These are phyloP conservation scores for Arbutus unedo DNA, from an alignment of 148 eudicot species.

Conservation along the genomic window DNA sequence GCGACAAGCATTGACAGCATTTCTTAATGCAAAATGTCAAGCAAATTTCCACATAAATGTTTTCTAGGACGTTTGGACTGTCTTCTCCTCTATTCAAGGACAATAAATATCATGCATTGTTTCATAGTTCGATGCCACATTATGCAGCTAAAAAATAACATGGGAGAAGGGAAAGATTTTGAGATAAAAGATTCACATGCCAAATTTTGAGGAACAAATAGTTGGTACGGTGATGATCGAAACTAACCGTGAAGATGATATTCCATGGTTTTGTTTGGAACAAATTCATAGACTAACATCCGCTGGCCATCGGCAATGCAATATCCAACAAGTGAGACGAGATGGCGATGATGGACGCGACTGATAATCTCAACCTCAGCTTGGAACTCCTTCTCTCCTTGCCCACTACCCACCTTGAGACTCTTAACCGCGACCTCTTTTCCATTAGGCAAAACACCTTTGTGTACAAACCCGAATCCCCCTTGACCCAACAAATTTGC, in stretches of 20 bases:
- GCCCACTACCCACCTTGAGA: constrained; percentile 47
- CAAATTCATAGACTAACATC: constrained; percentile 52
- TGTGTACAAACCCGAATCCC: constrained; percentile 46
- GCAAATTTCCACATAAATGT: too few species aligned
- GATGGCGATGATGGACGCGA: constrained; percentile 56
- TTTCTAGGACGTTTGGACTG: too few species aligned
- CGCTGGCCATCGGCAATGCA: constrained; percentile 39
- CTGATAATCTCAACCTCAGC: constrained; percentile 58
- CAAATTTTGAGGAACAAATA: constrained; percentile 14
- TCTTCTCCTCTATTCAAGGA: too few species aligned
- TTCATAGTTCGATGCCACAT: too few species aligned
- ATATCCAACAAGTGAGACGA: constrained; percentile 58
- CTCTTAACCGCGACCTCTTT: constrained; percentile 48
- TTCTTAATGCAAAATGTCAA: neutral
- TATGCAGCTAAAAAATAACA: too few species aligned
- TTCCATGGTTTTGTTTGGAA: constrained; percentile 49
- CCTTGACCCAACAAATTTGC: constrained; percentile 40
- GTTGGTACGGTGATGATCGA: constrained; percentile 2
- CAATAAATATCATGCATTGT: too few species aligned
- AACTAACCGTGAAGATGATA: constrained; percentile 48
- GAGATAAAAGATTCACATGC: too few species aligned
- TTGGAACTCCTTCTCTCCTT: constrained; percentile 56
- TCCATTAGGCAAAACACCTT: constrained; percentile 42
- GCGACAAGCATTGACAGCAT: neutral
- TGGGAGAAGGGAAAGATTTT: too few species aligned